phyloP scores from a whole-genome alignment of 306 rosid genomes.

The Cicer chorassanicum region DNA sequence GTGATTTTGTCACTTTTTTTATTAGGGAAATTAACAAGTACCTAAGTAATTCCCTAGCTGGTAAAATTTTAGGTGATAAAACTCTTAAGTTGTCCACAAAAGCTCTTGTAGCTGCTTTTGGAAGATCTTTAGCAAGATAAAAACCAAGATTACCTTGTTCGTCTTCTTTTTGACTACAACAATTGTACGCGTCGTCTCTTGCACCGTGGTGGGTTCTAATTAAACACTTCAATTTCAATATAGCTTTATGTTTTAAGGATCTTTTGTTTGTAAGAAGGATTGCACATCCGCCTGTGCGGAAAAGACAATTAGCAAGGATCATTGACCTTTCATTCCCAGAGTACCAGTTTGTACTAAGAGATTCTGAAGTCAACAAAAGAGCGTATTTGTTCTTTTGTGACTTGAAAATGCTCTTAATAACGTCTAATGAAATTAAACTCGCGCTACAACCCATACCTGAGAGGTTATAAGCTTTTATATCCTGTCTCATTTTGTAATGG shows the following conservation, averaged over 20 bases:
- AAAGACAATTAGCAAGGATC: conserved; percentile 78
- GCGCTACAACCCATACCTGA: conserved; percentile 97
- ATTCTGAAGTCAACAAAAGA: conserved; percentile 77
- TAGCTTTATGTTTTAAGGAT: conserved; percentile 49
- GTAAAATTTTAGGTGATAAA: conserved; percentile 71
- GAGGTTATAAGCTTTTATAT: conserved; percentile 77
- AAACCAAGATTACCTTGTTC: conserved; percentile 65
- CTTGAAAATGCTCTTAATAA: conserved; percentile 60
- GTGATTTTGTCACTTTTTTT: conserved; percentile 42
- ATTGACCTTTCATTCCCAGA: conserved; percentile 77
- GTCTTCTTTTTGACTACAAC: conserved; percentile 82
- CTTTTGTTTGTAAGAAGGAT: conserved; percentile 73
- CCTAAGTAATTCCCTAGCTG: conserved; percentile 66
- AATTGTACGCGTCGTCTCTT: conserved; percentile 66
- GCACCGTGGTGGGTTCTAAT: conserved; percentile 87
- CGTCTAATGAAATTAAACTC: conserved; percentile 70
- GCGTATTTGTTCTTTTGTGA: conserved; percentile 61
- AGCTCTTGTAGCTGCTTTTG: conserved; percentile 86
- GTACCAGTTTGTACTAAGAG: conserved; percentile 88
- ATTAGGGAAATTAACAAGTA: conserved; percentile 48
- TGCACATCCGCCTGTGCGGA: conserved; percentile 76
- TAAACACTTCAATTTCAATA: conserved; percentile 61
- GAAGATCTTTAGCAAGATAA: conserved; percentile 67
- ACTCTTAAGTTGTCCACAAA: conserved; percentile 78
- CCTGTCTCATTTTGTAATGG: conserved; percentile 72